Evolutionary conservation across 192 early-diverging fungal genomes (phyloP).

Genomic region (Backusella westeae): DNA sequence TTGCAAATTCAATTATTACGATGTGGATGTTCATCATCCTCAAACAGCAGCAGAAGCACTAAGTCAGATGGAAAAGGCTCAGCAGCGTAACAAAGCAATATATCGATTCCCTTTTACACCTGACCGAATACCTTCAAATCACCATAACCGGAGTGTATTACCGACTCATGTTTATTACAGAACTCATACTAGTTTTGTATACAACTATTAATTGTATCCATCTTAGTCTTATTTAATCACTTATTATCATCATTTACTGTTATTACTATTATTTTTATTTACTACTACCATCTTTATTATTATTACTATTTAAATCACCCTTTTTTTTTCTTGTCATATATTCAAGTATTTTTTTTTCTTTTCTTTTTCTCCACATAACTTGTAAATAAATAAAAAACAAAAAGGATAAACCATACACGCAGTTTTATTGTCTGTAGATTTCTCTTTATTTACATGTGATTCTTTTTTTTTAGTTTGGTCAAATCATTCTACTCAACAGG

Average conservation of each 20-base stretch:
- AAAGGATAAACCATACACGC: background rate
- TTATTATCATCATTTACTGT: background rate
- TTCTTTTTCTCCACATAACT: background rate
- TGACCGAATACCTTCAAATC: background rate
- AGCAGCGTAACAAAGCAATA: background rate
- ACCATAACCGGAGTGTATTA: background rate
- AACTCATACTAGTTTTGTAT: background rate
- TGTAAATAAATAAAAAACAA: background rate
- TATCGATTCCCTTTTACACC: slow-evolving; percentile 15
- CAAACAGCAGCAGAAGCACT: slow-evolving; percentile 32
- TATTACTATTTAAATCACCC: background rate
- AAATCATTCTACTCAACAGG: background rate
- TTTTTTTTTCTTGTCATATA: background rate
- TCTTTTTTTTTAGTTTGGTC: background rate
- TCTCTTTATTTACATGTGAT: background rate
- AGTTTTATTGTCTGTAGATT: background rate
- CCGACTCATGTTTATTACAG: background rate
- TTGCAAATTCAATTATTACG: slow-evolving; percentile 29
- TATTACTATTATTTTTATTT: background rate
- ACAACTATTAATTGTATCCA: background rate
- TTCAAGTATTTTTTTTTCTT: background rate
- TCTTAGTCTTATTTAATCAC: background rate
- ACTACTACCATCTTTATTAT: background rate
- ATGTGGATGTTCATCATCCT: slow-evolving; percentile 28
- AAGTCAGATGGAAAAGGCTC: slow-evolving; percentile 20